Conservation (phyloP, 352 stramenopile genomes). For the Pythium chondricola region DNA sequence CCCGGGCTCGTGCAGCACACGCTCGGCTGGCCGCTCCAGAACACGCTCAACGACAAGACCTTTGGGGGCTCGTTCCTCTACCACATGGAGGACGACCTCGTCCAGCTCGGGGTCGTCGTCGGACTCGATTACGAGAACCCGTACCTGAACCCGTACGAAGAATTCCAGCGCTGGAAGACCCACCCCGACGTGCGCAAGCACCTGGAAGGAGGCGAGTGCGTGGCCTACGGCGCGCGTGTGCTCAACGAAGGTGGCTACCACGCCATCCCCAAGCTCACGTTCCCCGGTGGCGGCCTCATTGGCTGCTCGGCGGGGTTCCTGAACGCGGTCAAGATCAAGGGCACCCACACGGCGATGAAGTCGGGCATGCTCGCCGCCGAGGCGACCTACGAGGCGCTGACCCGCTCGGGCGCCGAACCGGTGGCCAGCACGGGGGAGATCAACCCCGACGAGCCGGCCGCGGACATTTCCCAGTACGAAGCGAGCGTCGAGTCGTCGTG, state of each 20-base stretch:
- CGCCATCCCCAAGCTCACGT: constrained; percentile 97
- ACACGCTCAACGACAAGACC: constrained; percentile 86
- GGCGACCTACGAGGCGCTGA: constrained; percentile 89
- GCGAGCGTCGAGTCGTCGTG: constrained; percentile 90
- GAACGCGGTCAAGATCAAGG: constrained; percentile 99
- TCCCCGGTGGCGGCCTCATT: constrained; percentile 94
- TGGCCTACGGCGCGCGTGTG: constrained; percentile 96
- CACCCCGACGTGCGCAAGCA: constrained; percentile 92
- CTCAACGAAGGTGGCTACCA: constrained; percentile 95
- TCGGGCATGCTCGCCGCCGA: constrained; percentile 97
- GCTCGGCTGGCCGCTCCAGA: constrained; percentile 96
- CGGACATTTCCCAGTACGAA: constrained; percentile 84
- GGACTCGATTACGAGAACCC: constrained; percentile 99
- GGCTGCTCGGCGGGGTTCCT: constrained; percentile 98
- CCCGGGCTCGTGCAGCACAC: constrained; percentile 97
- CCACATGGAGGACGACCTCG: constrained; percentile 95
- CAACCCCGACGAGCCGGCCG: constrained; percentile 48
- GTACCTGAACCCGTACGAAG: constrained; percentile 98
- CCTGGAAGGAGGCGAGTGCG: constrained; percentile 95
- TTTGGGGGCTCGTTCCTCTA: constrained; percentile 99
- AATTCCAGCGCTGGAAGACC: constrained; percentile 99
- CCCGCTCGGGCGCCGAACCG: constrained; percentile 36
- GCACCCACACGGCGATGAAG: constrained; percentile 98
- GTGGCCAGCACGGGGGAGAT: constrained; percentile 71
- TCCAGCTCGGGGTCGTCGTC: constrained; percentile 95